phyloP scores from a whole-genome alignment of 208 protist genomes.

The Trypanosoma lewisi region DNA sequence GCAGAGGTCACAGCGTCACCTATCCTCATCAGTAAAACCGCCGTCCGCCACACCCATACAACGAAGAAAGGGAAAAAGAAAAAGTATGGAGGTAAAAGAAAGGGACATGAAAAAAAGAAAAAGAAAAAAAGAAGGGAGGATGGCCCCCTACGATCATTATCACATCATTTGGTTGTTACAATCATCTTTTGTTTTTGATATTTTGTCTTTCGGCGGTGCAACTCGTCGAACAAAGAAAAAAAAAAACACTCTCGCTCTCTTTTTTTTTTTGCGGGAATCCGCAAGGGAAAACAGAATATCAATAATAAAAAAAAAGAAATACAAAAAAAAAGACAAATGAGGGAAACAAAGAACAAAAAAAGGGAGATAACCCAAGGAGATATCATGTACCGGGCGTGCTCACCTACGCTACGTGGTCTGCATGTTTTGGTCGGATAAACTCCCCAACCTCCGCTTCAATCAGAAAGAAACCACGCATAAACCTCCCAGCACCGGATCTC shows the following conservation, averaged over 20 bases:
- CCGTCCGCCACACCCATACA: background rate
- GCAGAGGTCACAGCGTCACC: no score
- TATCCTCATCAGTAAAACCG: background rate
- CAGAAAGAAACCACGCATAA: constrained; percentile 1
- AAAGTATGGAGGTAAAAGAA: constrained; percentile 6
- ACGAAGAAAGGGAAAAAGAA: constrained; percentile 4
- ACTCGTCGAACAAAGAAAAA: no score
- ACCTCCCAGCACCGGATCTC: background rate
- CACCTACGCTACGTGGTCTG: no score
- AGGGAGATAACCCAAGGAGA: constrained; percentile 1
- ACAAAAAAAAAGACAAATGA: background rate
- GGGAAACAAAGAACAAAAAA: background rate
- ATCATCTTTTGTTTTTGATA: no score
- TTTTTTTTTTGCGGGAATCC: no score
- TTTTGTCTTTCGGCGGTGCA: no score
- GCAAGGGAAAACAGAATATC: background rate
- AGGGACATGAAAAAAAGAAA: constrained; percentile 7
- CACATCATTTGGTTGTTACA: no score
- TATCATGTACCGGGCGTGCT: no score
- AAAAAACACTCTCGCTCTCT: no score
- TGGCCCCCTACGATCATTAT: no score
- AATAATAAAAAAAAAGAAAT: constrained; percentile 11
- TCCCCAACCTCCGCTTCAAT: background rate
- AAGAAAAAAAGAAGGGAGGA: background rate
- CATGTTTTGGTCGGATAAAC: background rate